Percentiles rank a stretch among this genome's conserved stretches.
Evolutionary conservation across 2,329 filamentous ascomycete species (phyloP).

Genomic region (Ophiostoma fasciatum): DNA sequence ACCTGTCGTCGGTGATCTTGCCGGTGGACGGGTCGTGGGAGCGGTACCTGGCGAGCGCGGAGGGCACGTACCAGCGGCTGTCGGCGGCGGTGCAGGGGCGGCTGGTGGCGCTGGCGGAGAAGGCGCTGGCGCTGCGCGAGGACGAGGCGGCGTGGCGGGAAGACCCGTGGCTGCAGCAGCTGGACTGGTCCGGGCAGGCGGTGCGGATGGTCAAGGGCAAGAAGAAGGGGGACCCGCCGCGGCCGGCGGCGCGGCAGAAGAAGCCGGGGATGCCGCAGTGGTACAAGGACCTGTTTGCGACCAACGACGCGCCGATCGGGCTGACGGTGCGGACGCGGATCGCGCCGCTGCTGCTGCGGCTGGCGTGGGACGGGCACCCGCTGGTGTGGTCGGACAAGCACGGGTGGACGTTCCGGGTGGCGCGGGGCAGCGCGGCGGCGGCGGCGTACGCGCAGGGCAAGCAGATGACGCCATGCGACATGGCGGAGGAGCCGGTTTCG

Average conservation of each 20-base stretch:
- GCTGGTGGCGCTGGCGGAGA: constrained; percentile 57
- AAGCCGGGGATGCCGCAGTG: constrained; percentile 87
- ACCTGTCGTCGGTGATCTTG: constrained; percentile 85
- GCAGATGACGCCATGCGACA: constrained; percentile 60
- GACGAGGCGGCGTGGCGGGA: constrained; percentile 53
- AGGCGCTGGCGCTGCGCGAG: constrained; percentile 60
- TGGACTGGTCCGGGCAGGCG: constrained; percentile 93
- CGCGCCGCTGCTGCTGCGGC: constrained; percentile 66
- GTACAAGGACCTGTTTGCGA: constrained; percentile 83
- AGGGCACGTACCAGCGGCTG: constrained; percentile 66
- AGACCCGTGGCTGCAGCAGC: constrained; percentile 83
- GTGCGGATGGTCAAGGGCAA: constrained; percentile 84
- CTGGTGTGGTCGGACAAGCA: constrained; percentile 86
- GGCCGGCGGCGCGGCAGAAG: constrained; percentile 73
- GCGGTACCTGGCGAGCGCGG: constrained; percentile 66
- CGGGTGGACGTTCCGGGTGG: constrained; percentile 84
- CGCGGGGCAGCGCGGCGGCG: constrained; percentile 42
- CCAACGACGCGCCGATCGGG: constrained; percentile 51
- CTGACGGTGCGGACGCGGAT: constrained; percentile 79
- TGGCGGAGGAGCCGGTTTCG: constrained; percentile 57
- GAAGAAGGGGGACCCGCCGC: constrained; percentile 66
- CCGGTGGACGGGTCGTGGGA: constrained; percentile 85
- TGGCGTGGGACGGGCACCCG: constrained; percentile 82
- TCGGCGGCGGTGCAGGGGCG: constrained; percentile 66
- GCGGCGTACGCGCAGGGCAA: constrained; percentile 42